Base-by-base conservation (phyloP, 768 basidiomycete genomes). In the Sistotremastrum suecicum region DNA sequence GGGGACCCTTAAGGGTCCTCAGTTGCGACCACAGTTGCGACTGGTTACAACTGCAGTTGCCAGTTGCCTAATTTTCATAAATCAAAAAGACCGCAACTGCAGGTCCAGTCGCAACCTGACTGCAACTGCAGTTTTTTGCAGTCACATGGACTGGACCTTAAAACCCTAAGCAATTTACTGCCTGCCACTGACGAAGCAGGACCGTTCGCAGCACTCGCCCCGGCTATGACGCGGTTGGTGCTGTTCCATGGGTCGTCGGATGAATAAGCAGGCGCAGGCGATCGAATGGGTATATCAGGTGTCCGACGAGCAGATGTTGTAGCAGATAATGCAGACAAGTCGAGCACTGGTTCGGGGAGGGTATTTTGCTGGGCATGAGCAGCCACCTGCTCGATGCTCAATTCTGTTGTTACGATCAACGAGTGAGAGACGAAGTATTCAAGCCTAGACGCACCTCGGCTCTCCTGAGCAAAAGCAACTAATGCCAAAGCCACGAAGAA, bases 401-500 rank as follows among this genome's bases (percentile, higher is more conserved):
- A 66, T 58, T 86, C 85, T 90, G 50, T 2, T n/a, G n/a, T 40
- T 41, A 48, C 5, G 41, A 4, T 11, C 37, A 8, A 43, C 10
- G n/a, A n/a, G n/a, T n/a, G n/a, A n/a, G n/a, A n/a, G n/a, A n/a
- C n/a, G n/a, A n/a, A n/a, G n/a, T n/a, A n/a, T n/a, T n/a, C n/a
- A n/a, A n/a, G n/a, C n/a, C n/a, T 9, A 9, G 5, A 54, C 63
- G 29, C 46, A 83, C 86, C 86, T 73, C 80, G 79, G 3, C 78
- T 80, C 4, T 76, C 66, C 61, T 97, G 91, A 4, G 86, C 87
- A 3, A 9, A 5, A 2, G 87, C 86, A 39, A 86, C 87, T 9
- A 97, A 69, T 8, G 86, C 88, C 28, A 97, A 63, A 7, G 89
- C 86, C 7, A 92, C 85, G 59, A 85, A 92, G 67, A 94, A 92